A percentile compares a stretch with the other conserved stretches of the same genome.
phyloP scores from a whole-genome alignment of 2,329 filamentous ascomycete genomes.

The Saccharata proteae region DNA sequence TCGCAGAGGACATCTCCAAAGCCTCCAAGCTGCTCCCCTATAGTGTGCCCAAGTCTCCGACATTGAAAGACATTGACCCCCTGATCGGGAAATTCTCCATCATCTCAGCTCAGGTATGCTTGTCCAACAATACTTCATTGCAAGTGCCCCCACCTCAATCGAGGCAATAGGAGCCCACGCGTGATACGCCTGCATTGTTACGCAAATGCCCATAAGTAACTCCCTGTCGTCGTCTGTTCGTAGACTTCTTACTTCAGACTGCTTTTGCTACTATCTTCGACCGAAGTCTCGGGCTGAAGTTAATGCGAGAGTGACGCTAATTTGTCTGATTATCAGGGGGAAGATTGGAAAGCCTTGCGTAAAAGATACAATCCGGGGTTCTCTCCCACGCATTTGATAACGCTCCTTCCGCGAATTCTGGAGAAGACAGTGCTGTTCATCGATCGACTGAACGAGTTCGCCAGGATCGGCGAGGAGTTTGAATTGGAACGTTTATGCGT shows the following conservation, averaged over 20 bases:
- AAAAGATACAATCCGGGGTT: constrained; percentile 15
- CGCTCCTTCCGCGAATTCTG: constrained; percentile 12
- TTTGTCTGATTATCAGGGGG: too few species aligned
- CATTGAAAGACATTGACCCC: constrained; percentile 11
- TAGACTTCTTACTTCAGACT: too few species aligned
- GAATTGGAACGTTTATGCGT: constrained; percentile 1
- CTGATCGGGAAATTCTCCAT: constrained; percentile 20
- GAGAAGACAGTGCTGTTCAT: constrained; percentile 14
- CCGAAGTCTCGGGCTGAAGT: too few species aligned
- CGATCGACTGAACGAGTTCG: constrained; percentile 6
- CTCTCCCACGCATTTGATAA: constrained; percentile 12
- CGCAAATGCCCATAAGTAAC: too few species aligned
- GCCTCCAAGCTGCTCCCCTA: constrained; percentile 18
- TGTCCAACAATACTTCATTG: too few species aligned
- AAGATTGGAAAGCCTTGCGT: constrained; percentile 11
- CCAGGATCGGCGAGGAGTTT: not conserved
- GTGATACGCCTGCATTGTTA: too few species aligned
- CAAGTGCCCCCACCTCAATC: too few species aligned
- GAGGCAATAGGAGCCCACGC: too few species aligned
- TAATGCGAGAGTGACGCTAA: too few species aligned
- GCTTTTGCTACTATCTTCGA: too few species aligned
- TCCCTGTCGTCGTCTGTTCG: too few species aligned
- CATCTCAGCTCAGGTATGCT: constrained; percentile 14
- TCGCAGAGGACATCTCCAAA: constrained; percentile 23
- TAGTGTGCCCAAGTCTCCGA: constrained; percentile 23